Conservation (phyloP, 78 protist genomes). For the Dictyostelium intermedium region DNA sequence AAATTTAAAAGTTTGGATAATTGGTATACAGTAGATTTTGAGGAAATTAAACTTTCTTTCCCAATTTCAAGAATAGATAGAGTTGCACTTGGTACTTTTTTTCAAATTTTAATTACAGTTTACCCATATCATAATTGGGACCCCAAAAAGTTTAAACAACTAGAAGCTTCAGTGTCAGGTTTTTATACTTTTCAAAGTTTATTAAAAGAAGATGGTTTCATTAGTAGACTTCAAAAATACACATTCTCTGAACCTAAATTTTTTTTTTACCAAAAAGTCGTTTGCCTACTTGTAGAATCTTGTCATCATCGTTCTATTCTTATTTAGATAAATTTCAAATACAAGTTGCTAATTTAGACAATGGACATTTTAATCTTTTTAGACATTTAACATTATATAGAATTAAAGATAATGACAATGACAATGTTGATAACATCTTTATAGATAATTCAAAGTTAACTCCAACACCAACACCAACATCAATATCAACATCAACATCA, state of each 20-base stretch:
- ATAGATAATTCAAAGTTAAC: no score
- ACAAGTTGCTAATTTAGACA: no score
- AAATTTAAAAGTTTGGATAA: background rate
- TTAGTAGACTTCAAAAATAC: background rate
- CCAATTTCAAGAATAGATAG: background rate
- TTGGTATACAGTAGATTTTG: background rate
- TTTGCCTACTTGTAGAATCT: no score
- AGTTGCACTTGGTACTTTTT: background rate
- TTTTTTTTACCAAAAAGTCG: no score
- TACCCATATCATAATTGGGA: constrained; percentile 1
- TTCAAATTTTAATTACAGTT: background rate
- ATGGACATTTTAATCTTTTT: no score
- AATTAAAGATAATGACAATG: no score
- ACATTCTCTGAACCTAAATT: no score
- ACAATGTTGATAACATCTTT: background rate
- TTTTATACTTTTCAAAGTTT: background rate
- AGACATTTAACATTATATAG: background rate
- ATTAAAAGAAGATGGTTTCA: background rate
- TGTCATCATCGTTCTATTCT: no score
- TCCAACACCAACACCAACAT: no score
- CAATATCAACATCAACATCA: no score
- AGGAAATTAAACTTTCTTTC: no score
- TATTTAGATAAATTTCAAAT: no score
- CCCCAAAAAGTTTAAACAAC: background rate
- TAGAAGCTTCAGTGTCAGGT: background rate